These are phyloP conservation scores for Diaporthe longicolla DNA, from an alignment of 2,329 filamentous ascomycete species.

Conservation along the genomic window DNA sequence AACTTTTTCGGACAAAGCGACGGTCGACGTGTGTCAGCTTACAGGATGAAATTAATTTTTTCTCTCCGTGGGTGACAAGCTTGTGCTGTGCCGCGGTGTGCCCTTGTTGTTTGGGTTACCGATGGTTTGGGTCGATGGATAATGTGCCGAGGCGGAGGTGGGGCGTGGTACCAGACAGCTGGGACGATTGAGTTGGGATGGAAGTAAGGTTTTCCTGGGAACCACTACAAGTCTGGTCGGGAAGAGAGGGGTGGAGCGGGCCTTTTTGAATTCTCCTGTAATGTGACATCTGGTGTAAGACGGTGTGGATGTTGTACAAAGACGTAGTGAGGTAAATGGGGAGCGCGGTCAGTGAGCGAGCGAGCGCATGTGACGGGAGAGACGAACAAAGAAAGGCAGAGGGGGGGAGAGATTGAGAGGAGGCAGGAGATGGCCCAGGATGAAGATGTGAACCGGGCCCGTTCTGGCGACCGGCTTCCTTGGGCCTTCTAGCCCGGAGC, in stretches of 20 bases:
- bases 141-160: constrained; percentile 41
- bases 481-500: constrained; percentile 37
- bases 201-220: constrained; percentile 27
- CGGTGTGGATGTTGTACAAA: constrained; percentile 11
- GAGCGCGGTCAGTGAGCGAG: background rate
- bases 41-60: constrained; percentile 8
- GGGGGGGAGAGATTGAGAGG: background rate
- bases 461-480: constrained; percentile 34
- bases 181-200: constrained; percentile 33
- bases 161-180: constrained; percentile 40
- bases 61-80: background rate
- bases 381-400: background rate
- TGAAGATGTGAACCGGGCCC: constrained; percentile 19
- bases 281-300: constrained; percentile 22
- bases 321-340: background rate
- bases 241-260: constrained; percentile 17
- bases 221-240: constrained; percentile 10
- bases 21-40: constrained; percentile 8
- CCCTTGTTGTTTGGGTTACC: constrained; percentile 35
- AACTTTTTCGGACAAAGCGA: background rate
- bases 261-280: constrained; percentile 25
- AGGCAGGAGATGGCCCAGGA: background rate
- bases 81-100: constrained; percentile 14
- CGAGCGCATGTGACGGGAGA: constrained; percentile 12
- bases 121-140: constrained; percentile 37